Evolutionary conservation across 179 eudicot genomes (phyloP).

Genomic region (Carnegiea gigantea): DNA sequence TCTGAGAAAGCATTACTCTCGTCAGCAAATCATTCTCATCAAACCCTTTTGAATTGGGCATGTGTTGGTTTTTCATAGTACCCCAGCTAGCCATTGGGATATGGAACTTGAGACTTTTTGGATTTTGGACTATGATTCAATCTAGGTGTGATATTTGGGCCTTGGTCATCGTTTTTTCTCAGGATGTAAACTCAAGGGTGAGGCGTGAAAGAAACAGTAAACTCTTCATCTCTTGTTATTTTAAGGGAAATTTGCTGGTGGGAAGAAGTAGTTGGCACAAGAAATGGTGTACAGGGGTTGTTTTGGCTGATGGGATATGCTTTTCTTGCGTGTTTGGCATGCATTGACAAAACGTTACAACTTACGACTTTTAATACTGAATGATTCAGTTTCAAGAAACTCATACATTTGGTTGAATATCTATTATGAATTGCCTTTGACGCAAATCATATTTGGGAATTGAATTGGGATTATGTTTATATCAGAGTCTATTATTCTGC

Average conservation of each 20-base stretch:
- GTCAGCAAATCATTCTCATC: conserved; percentile 22
- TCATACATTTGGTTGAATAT: neutral
- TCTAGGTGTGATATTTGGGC: conserved; percentile 1
- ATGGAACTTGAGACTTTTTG: neutral
- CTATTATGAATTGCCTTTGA: too few relatives aligned
- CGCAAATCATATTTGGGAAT: neutral
- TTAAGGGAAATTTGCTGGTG: conserved; percentile 5
- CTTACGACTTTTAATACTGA: conserved; percentile 8
- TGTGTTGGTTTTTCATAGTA: conserved; percentile 18
- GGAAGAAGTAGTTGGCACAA: conserved; percentile 25
- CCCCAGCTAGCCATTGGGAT: conserved; percentile 17
- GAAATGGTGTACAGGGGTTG: conserved; percentile 8
- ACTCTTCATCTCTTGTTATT: neutral
- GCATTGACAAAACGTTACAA: conserved; percentile 37
- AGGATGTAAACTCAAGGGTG: neutral
- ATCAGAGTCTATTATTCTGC: neutral
- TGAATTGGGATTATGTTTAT: too few relatives aligned
- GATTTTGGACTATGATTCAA: neutral
- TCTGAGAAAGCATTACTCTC: conserved; percentile 21
- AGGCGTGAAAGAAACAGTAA: conserved; percentile 20
- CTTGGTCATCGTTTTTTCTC: conserved; percentile 1
- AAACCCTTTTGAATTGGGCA: conserved; percentile 11
- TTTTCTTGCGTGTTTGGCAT: conserved; percentile 34
- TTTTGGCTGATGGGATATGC: conserved; percentile 17
- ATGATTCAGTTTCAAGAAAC: conserved; percentile 17